These are phyloP conservation scores for Auriculariales sp. DNA, from an alignment of 768 basidiomycete species.

Conservation along the genomic window DNA sequence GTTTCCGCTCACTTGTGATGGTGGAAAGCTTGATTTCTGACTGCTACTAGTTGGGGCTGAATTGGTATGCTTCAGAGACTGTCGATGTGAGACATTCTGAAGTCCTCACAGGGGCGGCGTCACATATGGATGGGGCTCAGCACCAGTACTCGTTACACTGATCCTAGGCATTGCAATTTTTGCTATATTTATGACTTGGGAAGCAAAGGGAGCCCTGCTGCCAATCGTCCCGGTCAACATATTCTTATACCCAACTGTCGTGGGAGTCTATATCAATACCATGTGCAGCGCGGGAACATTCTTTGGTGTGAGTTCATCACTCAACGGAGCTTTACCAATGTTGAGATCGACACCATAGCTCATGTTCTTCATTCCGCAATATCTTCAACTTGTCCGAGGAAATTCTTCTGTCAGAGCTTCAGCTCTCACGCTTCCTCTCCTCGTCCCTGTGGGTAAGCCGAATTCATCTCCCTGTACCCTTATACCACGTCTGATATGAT, in stretches of 20 bases:
- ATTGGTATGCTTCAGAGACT: no score
- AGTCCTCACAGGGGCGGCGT: no score
- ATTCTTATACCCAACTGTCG: conserved; percentile 20
- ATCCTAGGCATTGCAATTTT: no score
- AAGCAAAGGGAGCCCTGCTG: no score
- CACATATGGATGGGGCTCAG: no score
- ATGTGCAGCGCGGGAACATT: conserved; percentile 8
- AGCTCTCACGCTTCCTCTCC: conserved; percentile 24
- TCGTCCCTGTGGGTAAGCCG: conserved; percentile 15
- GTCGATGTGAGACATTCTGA: no score
- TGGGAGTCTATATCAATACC: conserved; percentile 18
- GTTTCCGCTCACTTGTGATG: no score
- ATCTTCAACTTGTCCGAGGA: conserved; percentile 25
- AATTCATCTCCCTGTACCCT: conserved; percentile 12
- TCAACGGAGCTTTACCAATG: neutral
- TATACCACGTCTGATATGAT: conserved; percentile 12
- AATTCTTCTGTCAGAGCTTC: conserved; percentile 22
- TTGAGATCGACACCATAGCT: conserved; percentile 7
- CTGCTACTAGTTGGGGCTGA: no score
- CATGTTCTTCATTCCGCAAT: conserved; percentile 24
- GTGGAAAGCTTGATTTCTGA: no score
- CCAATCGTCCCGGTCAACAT: conserved; percentile 14
- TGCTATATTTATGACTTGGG: no score
- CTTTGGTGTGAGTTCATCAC: neutral
- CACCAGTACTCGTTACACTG: no score